Conservation (phyloP, 73 alveolate species). For the Paramecium primaurelia region DNA sequence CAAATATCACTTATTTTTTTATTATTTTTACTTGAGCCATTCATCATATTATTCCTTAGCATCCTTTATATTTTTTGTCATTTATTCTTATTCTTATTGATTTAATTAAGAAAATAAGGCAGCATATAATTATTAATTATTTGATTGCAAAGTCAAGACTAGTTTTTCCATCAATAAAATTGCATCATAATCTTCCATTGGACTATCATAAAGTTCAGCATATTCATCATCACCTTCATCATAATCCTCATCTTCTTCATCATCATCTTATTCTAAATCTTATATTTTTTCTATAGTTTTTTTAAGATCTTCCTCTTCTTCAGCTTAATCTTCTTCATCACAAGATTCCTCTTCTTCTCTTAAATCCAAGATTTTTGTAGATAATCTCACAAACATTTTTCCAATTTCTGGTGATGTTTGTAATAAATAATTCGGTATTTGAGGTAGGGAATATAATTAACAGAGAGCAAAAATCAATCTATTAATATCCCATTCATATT, state of each 20-base stretch:
- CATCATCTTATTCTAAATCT: slow-evolving; percentile 36
- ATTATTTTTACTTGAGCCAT: slow-evolving; percentile 5
- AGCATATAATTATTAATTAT: not conserved
- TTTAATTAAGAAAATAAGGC: not conserved
- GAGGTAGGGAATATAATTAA: slow-evolving; percentile 54
- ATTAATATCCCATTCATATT: slow-evolving; percentile 64
- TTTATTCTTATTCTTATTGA: not conserved
- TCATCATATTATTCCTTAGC: slow-evolving; percentile 19
- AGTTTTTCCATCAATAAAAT: slow-evolving; percentile 16
- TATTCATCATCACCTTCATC: slow-evolving; percentile 56
- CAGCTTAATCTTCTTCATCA: slow-evolving; percentile 65
- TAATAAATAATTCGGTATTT: slow-evolving; percentile 40
- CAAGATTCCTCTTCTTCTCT: slow-evolving; percentile 60
- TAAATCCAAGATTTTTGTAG: slow-evolving; percentile 58
- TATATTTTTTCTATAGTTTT: slow-evolving; percentile 25
- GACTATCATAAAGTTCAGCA: slow-evolving; percentile 66
- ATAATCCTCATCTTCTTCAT: slow-evolving; percentile 50
- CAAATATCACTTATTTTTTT: not conserved
- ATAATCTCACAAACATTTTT: slow-evolving; percentile 53
- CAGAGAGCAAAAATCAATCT: slow-evolving; percentile 70
- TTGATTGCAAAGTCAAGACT: not conserved
- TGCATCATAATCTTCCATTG: slow-evolving; percentile 56
- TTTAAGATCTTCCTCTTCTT: slow-evolving; percentile 57
- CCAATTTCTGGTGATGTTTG: slow-evolving; percentile 52
- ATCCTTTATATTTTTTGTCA: not conserved